Evolutionary conservation across 2,329 filamentous ascomycete genomes (phyloP).

Genomic region (Aspergillus sp.): DNA sequence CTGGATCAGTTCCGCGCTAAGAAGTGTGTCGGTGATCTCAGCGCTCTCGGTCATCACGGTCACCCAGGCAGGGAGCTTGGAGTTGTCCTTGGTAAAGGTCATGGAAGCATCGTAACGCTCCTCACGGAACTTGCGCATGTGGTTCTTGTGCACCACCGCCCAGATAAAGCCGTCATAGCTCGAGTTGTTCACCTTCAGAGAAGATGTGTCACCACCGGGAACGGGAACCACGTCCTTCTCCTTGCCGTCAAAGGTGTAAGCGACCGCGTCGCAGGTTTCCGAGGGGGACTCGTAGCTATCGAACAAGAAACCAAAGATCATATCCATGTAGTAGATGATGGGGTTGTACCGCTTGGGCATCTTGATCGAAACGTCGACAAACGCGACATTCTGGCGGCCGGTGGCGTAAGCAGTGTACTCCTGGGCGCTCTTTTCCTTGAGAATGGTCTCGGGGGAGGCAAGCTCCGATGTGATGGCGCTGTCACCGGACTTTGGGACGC

Average conservation of each 20-base stretch:
- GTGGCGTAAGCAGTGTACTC: constrained; percentile 87
- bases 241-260: constrained; percentile 90
- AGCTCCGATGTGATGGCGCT: constrained; percentile 41
- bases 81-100: constrained; percentile 86
- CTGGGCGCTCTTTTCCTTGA: constrained; percentile 84
- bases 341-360: constrained; percentile 88
- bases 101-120: constrained; percentile 93
- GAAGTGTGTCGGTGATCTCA: constrained; percentile 82
- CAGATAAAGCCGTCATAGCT: constrained; percentile 88
- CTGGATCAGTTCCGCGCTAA: constrained; percentile 82
- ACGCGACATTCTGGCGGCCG: constrained; percentile 88
- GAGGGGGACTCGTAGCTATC: constrained; percentile 68
- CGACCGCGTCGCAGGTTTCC: constrained; percentile 72
- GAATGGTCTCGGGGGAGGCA: constrained; percentile 55
- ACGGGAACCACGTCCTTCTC: constrained; percentile 74
- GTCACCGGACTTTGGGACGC: constrained; percentile 47
- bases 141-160: constrained; percentile 91
- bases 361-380: constrained; percentile 78
- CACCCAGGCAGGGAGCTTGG: constrained; percentile 84
- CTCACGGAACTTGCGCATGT: constrained; percentile 84
- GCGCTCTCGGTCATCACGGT: constrained; percentile 97
- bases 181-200: constrained; percentile 50
- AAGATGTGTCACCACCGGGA: constrained; percentile 61
- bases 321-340: constrained; percentile 63
- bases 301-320: constrained; percentile 69